phyloP scores from a whole-genome alignment of 495 filamentous ascomycete genomes.

The Niebla homalea region DNA sequence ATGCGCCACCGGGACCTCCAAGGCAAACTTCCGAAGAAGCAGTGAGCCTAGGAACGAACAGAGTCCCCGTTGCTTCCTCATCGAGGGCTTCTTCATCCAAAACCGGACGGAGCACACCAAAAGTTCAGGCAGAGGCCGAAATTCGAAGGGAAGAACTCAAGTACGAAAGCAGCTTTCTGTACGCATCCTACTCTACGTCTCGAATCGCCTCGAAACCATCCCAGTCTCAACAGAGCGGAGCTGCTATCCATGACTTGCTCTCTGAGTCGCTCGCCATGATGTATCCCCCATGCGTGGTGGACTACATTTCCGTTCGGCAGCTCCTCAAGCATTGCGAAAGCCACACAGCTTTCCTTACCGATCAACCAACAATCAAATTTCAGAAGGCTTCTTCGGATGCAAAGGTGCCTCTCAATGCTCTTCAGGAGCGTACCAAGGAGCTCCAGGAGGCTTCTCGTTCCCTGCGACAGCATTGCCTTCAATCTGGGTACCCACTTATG shows the following conservation, averaged over 20 bases:
- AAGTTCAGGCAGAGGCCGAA: background rate
- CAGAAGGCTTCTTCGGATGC: too few species aligned
- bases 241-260: background rate
- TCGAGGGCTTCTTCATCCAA: background rate
- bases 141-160: background rate
- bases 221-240: background rate
- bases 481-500: too few species aligned
- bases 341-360: background rate
- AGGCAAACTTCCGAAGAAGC: too few species aligned
- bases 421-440: too few species aligned
- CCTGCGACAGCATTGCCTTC: too few species aligned
- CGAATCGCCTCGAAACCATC: background rate
- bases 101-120: background rate
- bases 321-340: background rate
- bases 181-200: background rate
- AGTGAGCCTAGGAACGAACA: background rate
- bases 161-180: slow-evolving; percentile 1
- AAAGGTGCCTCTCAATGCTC: too few species aligned
- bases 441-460: too few species aligned
- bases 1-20: background rate
- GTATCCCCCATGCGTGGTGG: background rate
- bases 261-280: background rate
- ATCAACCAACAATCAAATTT: too few species aligned
- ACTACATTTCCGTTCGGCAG: background rate
- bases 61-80: background rate